Conservation (phyloP, 106 monocot species). For the Dendrobium huoshanense region DNA sequence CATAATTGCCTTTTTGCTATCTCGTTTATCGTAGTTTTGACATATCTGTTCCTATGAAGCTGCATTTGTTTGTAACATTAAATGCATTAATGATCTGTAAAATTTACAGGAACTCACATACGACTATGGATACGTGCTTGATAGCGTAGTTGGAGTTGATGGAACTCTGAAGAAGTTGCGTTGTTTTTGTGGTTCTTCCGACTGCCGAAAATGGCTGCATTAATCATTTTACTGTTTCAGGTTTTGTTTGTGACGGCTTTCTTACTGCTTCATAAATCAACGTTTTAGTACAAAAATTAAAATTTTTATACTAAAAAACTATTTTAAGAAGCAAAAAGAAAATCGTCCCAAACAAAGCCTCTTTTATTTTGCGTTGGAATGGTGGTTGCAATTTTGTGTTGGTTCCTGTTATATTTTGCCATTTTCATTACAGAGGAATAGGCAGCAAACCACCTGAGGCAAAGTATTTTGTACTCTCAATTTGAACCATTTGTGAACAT, state of each 20-base stretch:
- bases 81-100: neutral
- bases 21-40: no score
- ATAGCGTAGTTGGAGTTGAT: slow-evolving; percentile 69
- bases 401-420: neutral
- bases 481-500: no score
- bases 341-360: no score
- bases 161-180: slow-evolving; percentile 42
- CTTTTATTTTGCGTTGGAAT: neutral
- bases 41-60: neutral
- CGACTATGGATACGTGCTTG: slow-evolving; percentile 39
- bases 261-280: no score
- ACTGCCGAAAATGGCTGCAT: slow-evolving; percentile 63
- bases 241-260: no score
- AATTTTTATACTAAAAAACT: no score
- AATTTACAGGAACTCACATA: slow-evolving; percentile 73
- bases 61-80: neutral
- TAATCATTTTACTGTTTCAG: slow-evolving; percentile 8
- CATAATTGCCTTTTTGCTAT: no score
- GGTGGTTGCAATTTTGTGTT: neutral
- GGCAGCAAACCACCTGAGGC: no score
- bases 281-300: no score
- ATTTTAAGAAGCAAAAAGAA: no score
- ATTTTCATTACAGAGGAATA: neutral
- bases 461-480: no score
- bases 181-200: slow-evolving; percentile 63